Evolutionary conservation across 1,284 basidiomycete species (phyloP), one percentile per base, ranked within the genome.

Genomic region (Microbotryum intermedium): DNA sequence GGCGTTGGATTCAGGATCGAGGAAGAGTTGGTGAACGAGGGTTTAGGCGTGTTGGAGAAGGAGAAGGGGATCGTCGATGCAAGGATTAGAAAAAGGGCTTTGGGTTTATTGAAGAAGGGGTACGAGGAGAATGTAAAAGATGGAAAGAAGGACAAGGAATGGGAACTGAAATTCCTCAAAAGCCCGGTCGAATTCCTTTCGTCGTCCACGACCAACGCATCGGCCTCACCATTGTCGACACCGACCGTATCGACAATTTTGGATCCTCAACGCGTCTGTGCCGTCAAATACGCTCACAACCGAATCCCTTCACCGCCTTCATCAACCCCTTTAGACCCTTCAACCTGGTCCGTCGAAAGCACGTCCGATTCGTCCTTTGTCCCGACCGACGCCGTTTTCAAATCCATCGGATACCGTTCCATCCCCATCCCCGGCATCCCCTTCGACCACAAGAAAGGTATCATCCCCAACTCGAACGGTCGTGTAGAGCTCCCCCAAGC

Each of bases 371-470:
- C 77, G 6, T 80, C 81, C 1, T 77, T 73, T 1, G 74, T 83
- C 1, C 58, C 73, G 6, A 88, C 90, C 0, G 87, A 88, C 64
- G 81, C 95, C 64, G 85, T 97, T 16, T 79, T 97, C 39, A 87
- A 91, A 23, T 88, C 87, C 16, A 83, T 97, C 7, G 94, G 94
- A 16, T 95, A 97, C 75, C 83, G 82, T 55, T 82, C 83, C 2
- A 70, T 81, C 2, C 64, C 65, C 1, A 54, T 72, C 4, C 55
- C 61, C 21, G 69, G 68, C 5, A 50, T 78, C 7, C 77, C 77
- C 1, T 78, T 79, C 60, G 78, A 80, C 60, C 57, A 57, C 1
- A 39, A 49, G 2, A 66, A 71, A 30, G 77, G 77, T 0, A 69
- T 75, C 23, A 76, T 88, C 6, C n/a, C 70, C 82, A 60, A 78